Percentiles rank a stretch among this genome's conserved stretches.
Conservation (phyloP, 2,329 filamentous ascomycete species). For the Exophiala lecanii-corni region DNA sequence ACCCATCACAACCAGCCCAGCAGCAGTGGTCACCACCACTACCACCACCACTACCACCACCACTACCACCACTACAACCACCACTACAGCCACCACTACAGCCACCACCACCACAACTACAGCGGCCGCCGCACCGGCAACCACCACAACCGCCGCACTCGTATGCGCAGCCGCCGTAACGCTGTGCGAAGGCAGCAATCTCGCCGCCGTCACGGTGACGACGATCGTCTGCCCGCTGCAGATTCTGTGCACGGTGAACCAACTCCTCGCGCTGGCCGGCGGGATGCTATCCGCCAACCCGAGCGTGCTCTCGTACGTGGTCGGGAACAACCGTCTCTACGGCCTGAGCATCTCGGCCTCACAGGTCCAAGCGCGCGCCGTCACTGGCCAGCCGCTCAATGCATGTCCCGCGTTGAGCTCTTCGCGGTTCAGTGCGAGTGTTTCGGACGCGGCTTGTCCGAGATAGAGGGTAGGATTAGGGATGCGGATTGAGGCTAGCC, state of each 20-base stretch:
- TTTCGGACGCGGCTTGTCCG: no score
- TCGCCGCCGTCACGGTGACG: constrained; percentile 2
- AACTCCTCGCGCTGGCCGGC: constrained; percentile 2
- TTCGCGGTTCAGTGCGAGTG: no score
- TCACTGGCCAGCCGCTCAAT: no score
- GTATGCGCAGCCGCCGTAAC: not conserved
- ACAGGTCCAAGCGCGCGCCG: constrained; percentile 4
- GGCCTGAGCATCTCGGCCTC: constrained; percentile 5
- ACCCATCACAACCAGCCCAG: no score
- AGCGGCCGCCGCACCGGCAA: not conserved
- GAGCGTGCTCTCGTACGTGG: not conserved
- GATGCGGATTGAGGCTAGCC: no score
- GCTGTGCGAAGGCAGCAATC: not conserved
- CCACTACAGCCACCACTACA: not conserved
- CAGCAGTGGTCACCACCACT: no score
- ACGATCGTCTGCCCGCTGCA: not conserved
- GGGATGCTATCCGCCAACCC: not conserved
- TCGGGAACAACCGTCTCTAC: constrained; percentile 4
- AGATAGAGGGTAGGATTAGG: no score
- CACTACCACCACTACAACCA: not conserved
- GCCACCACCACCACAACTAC: not conserved
- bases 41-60: no score
- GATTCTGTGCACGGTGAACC: constrained; percentile 6
- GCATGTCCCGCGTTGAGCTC: no score
- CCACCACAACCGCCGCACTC: not conserved